Base-by-base conservation (phyloP, 176 grass and related monocot genomes). In the maize (Zea mays) region DNA sequence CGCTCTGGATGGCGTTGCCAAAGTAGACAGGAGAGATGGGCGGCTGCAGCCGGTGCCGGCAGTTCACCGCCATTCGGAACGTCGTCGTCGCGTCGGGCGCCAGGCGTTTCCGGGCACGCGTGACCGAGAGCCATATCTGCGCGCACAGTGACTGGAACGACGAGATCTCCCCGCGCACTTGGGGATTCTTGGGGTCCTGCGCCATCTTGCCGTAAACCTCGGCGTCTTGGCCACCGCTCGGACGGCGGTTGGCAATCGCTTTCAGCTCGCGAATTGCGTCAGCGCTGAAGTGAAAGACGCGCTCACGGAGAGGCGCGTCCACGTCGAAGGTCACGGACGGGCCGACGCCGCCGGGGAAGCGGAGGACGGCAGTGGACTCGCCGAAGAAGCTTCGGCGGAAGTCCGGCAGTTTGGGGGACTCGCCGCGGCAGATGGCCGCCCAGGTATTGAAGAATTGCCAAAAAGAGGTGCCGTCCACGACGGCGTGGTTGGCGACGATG, bases 1-100 rank as follows among this genome's bases (percentile, higher is more conserved):
- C 81, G 87, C 96, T 99, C 81, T 99, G 96, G 86, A 99, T 99
- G 37, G 96, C 96, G 84, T 99, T 99, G 72, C 96, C 96, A 79
- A 99, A 95, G 85, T 99, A 99, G 62, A 35, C 48, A 4, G 88
- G 21, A 16, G 89, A 85, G 36, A 95, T 34, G 27, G 69, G n/a
- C 43, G 96, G 96, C 54, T 65, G 77, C 50, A 99, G 76, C 7
- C 96, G 74, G 83, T 95, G 96, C 7, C 96, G 92, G 84, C 92
- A 99, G 85, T 99, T 95, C 73, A 92, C 95, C 40, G 95, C 95
- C 91, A 98, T 88, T 10, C 95, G 91, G 12, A 98, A 86, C 70
- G 92, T 95, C 44, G 90, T 87, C 67, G 76, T 83, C 34, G 88
- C 84, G 45, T 87, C 86, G 1, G 76, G 16, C 37, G 60, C 66